Base-by-base conservation (phyloP, 352 stramenopile genomes). In the Thalassiosira ordinaria region DNA sequence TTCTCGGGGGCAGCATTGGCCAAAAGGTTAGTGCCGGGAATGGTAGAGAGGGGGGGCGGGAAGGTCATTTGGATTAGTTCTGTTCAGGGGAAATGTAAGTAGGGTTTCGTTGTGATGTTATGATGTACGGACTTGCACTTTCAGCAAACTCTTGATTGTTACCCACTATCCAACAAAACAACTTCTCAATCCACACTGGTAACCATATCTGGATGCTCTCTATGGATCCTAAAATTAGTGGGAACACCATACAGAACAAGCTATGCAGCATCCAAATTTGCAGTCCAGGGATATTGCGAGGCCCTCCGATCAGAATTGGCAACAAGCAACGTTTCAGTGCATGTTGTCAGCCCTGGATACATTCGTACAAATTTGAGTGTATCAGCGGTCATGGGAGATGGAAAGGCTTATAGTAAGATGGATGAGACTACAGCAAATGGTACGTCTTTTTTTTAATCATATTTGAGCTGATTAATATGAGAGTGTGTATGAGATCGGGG, bases 191-290 rank as follows among this genome's bases (percentile, higher is more conserved):
- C n/a, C n/a, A n/a, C n/a, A n/a, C n/a, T n/a, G n/a, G n/a, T n/a
- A n/a, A n/a, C n/a, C n/a, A n/a, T n/a, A n/a, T n/a, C n/a, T n/a
- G n/a, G n/a, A n/a, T n/a, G n/a, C n/a, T n/a, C n/a, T n/a, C n/a
- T n/a, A n/a, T n/a, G n/a, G n/a, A n/a, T n/a, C n/a, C n/a, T 46
- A 61, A 24, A 41, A 14, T 41, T 26, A 82, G 61, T 95, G 18
- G 91, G 90, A 14, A 91, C 92, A 33, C 90, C 90, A 1, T 85
- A 85, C 65, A 63, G 90, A 56, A 90, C 87, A n/a, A 87, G 79
- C 29, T 95, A 95, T 63, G 86, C 89, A 1, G 91, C 91, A 26
- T 90, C 77, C 14, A 95, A 95, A 71, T 93, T 94, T 80, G 91
- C 91, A 4, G 83, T 95, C 1, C 90, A 95, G 55, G 89, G 89